Evolutionary conservation across 176 grass and related monocot genomes (phyloP).

Genomic region (Raddia distichophylla): DNA sequence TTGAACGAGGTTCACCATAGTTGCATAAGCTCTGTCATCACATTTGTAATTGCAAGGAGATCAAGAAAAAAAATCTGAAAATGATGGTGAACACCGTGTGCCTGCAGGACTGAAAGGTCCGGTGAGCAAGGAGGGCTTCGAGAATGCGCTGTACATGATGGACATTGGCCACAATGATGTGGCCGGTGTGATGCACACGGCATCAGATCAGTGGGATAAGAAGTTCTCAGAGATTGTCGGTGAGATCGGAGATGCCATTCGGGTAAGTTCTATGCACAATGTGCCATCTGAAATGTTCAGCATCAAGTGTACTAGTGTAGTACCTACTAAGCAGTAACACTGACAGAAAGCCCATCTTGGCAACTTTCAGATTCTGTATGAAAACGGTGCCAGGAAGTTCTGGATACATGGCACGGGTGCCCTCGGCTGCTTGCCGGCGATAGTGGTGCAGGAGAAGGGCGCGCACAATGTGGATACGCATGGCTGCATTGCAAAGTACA

Average conservation of each 20-base stretch:
- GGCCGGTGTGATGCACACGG: slow-evolving; percentile 37
- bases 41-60: not conserved
- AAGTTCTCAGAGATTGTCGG: slow-evolving; percentile 47
- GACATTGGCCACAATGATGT: slow-evolving; percentile 91
- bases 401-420: slow-evolving; percentile 79
- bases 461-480: slow-evolving; percentile 52
- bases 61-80: not conserved
- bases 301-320: not conserved
- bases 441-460: slow-evolving; percentile 52
- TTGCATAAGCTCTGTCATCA: not conserved
- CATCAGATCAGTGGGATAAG: slow-evolving; percentile 45
- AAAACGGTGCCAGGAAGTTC: slow-evolving; percentile 71
- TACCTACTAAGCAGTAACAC: not conserved
- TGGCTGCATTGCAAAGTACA: slow-evolving; percentile 62
- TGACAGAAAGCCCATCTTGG: slow-evolving; percentile 22
- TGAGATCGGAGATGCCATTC: slow-evolving; percentile 55
- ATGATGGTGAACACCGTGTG: not conserved
- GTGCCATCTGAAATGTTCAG: not conserved
- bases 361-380: slow-evolving; percentile 60
- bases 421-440: slow-evolving; percentile 76
- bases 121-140: slow-evolving; percentile 59
- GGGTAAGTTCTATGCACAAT: slow-evolving; percentile 27
- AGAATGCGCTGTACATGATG: slow-evolving; percentile 73
- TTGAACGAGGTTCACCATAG: slow-evolving; percentile 42
- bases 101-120: slow-evolving; percentile 59